phyloP scores from a whole-genome alignment of 306 rosid genomes.

The Oxytropis ochrocephala region DNA sequence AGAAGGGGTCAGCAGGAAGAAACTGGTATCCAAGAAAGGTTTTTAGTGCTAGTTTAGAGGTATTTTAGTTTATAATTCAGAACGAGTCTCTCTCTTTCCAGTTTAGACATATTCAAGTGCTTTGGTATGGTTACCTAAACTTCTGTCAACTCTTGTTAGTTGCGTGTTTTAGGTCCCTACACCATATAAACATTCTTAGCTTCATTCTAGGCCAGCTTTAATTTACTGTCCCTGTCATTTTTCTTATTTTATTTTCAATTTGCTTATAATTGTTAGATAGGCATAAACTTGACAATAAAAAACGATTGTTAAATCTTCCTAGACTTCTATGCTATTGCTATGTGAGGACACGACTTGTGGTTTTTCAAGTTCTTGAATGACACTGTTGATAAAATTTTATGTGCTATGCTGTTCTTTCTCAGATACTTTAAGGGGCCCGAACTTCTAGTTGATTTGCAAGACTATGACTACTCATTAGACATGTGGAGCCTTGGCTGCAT shows the following conservation, averaged over 20 bases:
- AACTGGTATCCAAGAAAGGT: background rate
- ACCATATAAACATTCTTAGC: slow-evolving; percentile 2
- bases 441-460: slow-evolving; percentile 87
- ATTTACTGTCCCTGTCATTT: background rate
- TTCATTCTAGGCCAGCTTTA: slow-evolving; percentile 6
- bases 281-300: background rate
- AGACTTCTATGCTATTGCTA: background rate
- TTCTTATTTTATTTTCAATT: background rate
- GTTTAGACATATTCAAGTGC: background rate
- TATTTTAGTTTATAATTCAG: background rate
- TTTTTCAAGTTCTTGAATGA: slow-evolving; percentile 6
- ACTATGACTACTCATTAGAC: slow-evolving; percentile 85
- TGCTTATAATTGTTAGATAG: slow-evolving; percentile 1
- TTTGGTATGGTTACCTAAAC: background rate
- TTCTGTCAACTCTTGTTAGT: slow-evolving; percentile 1
- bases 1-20: background rate
- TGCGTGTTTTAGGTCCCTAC: slow-evolving; percentile 12
- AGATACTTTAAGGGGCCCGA: slow-evolving; percentile 92
- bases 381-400: slow-evolving; percentile 5
- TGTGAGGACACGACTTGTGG: background rate
- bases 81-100: background rate
- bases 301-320: background rate
- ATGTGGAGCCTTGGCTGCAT: slow-evolving; percentile 99
- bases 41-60: slow-evolving; percentile 9
- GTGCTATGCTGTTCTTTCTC: slow-evolving; percentile 24